Evolutionary conservation across 371 early-diverging fungal species (phyloP).

Genomic region (Haplosporangium sp.): DNA sequence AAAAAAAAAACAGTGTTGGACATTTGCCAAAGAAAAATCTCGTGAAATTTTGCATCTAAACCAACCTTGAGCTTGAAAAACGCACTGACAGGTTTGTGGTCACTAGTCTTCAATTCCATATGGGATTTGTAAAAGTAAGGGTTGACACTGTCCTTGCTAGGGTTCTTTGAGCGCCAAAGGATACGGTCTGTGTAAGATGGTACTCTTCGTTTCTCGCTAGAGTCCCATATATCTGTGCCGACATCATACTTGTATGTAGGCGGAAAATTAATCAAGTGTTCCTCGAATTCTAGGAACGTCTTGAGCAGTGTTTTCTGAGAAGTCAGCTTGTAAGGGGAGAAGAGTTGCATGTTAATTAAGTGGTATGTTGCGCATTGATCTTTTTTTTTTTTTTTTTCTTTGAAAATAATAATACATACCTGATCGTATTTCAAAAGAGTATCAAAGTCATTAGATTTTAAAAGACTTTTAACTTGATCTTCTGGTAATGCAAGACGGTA

Average conservation of each 20-base stretch:
- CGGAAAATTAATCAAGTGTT: conserved; percentile 80
- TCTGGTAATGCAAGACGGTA: conserved; percentile 84
- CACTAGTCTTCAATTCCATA: conserved; percentile 80
- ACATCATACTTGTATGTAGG: conserved; percentile 97
- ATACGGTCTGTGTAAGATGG: conserved; percentile 97
- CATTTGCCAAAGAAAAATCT: no score
- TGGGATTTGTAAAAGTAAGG: conserved; percentile 67
- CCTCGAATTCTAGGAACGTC: conserved; percentile 86
- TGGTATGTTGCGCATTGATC: no score
- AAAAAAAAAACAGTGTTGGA: no score
- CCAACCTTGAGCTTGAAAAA: conserved; percentile 66
- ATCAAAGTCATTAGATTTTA: conserved; percentile 67
- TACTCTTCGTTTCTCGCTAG: conserved; percentile 85
- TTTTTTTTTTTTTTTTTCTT: no score
- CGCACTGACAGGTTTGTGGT: conserved; percentile 95
- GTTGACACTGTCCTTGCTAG: conserved; percentile 53
- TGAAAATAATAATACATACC: conserved; percentile 50
- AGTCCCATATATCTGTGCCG: conserved; percentile 86
- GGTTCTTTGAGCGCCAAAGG: conserved; percentile 74
- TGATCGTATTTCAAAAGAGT: conserved; percentile 77
- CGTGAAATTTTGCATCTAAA: no score
- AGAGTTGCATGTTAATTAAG: no score
- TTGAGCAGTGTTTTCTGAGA: conserved; percentile 28
- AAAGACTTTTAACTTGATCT: conserved; percentile 63
- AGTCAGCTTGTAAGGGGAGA: conserved; percentile 22